Evolutionary conservation across 176 grass and related monocot species (phyloP).

Genomic region (Zizania latifolia): DNA sequence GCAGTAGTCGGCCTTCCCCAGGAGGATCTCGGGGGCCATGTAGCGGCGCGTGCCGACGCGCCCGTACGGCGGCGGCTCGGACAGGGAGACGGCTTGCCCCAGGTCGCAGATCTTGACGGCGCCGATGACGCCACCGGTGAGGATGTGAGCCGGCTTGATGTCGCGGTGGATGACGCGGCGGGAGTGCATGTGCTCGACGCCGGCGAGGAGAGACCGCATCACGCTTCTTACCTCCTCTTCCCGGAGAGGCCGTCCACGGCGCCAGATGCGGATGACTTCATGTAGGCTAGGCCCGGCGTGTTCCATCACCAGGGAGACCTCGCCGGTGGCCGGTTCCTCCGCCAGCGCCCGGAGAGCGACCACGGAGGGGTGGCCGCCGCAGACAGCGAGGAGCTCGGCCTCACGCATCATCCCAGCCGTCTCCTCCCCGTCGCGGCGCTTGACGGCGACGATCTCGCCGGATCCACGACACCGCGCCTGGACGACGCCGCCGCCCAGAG

Average conservation of each 20-base stretch:
- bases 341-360: slow-evolving; percentile 27
- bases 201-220: slow-evolving; percentile 36
- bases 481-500: slow-evolving; percentile 12
- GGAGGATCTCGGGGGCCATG: slow-evolving; percentile 32
- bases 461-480: background rate
- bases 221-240: slow-evolving; percentile 11
- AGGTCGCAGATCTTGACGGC: slow-evolving; percentile 40
- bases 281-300: slow-evolving; percentile 25
- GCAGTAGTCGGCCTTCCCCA: slow-evolving; percentile 18
- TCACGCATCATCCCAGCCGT: background rate
- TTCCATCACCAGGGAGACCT: slow-evolving; percentile 39
- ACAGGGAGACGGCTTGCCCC: background rate
- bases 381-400: slow-evolving; percentile 2
- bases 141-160: slow-evolving; percentile 46
- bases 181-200: slow-evolving; percentile 25
- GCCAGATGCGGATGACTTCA: background rate
- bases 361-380: slow-evolving; percentile 21
- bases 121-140: background rate
- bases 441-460: slow-evolving; percentile 27
- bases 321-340: background rate
- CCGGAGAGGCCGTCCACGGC: background rate
- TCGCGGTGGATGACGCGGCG: slow-evolving; percentile 43
- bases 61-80: background rate
- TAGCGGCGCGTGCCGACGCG: slow-evolving; percentile 3
- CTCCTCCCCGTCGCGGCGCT: background rate